These are phyloP conservation scores for Yamadazyma jaroonii DNA, from an alignment of 1,139 yeast species.

Conservation along the genomic window DNA sequence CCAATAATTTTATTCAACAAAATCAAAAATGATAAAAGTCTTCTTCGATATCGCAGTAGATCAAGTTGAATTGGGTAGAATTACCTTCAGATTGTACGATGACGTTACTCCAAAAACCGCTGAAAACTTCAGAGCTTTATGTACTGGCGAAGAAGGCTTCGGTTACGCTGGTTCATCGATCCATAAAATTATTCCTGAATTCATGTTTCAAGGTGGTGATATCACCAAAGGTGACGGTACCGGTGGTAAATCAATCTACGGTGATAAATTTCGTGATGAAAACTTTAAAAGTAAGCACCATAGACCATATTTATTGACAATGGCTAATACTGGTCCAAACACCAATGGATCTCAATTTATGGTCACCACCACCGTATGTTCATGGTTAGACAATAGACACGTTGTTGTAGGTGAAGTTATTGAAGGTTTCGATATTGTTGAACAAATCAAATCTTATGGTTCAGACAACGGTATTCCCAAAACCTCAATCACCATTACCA, in stretches of 20 bases:
- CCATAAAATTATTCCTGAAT: conserved; percentile 98
- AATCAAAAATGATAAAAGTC: conserved; percentile 49
- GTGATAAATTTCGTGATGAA: conserved; percentile 93
- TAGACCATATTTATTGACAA: conserved; percentile 92
- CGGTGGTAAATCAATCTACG: conserved; percentile 99
- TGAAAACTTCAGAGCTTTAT: conserved; percentile 95
- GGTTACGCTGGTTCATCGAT: conserved; percentile 89
- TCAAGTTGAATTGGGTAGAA: conserved; percentile 42
- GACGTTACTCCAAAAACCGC: conserved; percentile 98
- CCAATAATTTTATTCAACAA: background rate
- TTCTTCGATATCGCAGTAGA: conserved; percentile 76
- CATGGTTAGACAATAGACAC: conserved; percentile 99
- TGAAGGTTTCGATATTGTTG: conserved; percentile 88
- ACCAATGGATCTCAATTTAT: conserved; percentile 99
- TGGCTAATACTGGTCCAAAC: conserved; percentile 99
- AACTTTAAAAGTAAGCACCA: conserved; percentile 84
- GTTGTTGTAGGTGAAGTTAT: conserved; percentile 97
- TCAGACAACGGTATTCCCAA: conserved; percentile 80
- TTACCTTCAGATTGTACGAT: conserved; percentile 65
- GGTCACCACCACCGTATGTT: conserved; percentile 92
- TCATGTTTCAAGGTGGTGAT: conserved; percentile 99
- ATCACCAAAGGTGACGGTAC: conserved; percentile 93
- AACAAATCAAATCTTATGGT: conserved; percentile 86
- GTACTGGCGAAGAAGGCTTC: conserved; percentile 97
- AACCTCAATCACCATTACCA: conserved; percentile 73